Percentiles rank a stretch among this genome's conserved stretches.
These are phyloP conservation scores for Ramularia endophylla DNA, from an alignment of 2,329 filamentous ascomycete genomes.

Conservation along the genomic window DNA sequence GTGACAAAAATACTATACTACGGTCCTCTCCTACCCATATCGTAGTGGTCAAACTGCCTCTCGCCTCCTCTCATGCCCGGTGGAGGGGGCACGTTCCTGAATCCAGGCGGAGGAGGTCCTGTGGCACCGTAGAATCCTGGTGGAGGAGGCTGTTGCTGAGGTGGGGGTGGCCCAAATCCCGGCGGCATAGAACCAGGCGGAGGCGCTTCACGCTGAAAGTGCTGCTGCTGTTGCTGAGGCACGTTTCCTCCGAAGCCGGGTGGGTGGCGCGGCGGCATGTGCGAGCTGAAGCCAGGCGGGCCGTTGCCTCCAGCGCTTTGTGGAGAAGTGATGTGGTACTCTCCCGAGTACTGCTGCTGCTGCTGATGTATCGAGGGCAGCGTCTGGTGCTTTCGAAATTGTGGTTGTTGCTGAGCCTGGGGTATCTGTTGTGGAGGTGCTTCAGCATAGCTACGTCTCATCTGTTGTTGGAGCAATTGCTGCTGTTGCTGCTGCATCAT, in stretches of 20 bases:
- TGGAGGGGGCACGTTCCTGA: not conserved
- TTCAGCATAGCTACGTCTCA: conserved; percentile 19
- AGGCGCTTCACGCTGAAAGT: conserved; percentile 6
- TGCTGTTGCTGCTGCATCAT: conserved; percentile 28
- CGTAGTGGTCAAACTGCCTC: no score
- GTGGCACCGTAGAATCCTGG: conserved; percentile 13
- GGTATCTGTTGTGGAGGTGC: conserved; percentile 4
- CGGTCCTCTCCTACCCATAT: no score
- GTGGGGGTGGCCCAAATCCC: conserved; percentile 4
- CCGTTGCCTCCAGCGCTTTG: conserved; percentile 7
- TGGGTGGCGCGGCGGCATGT: conserved; percentile 22
- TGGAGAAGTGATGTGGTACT: conserved; percentile 20
- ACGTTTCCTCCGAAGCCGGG: conserved; percentile 28
- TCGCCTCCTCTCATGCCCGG: no score
- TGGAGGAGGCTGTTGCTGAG: no score
- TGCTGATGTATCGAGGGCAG: conserved; percentile 19
- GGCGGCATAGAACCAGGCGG: conserved; percentile 7
- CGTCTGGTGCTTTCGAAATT: conserved; percentile 6
- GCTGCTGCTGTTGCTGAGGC: conserved; percentile 13
- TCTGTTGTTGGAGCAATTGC: conserved; percentile 19
- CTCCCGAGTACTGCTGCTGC: conserved; percentile 13
- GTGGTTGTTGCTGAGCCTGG: conserved; percentile 5
- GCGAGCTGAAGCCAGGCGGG: conserved; percentile 29
- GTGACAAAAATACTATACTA: no score
- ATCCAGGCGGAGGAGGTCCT: conserved; percentile 8